Evolutionary conservation across 2,329 filamentous ascomycete species (phyloP).

Genomic region (Sodiomyces alkalinus): DNA sequence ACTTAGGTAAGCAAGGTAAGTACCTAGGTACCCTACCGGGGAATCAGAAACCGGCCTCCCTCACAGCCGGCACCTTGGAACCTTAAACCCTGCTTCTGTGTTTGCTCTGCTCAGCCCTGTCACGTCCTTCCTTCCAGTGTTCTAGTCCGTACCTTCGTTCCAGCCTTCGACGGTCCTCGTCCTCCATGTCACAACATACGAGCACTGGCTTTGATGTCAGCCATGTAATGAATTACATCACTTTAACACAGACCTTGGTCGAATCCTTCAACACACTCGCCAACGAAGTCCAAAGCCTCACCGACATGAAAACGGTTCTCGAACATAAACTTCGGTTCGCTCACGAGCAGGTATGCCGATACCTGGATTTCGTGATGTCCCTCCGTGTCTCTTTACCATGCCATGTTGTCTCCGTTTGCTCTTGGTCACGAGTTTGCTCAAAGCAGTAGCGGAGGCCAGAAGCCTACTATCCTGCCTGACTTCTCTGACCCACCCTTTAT

Average conservation of each 20-base stretch:
- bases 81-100: no score
- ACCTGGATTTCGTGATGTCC: neutral
- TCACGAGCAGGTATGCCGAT: constrained; percentile 44
- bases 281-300: constrained; percentile 47
- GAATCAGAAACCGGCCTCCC: no score
- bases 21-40: no score
- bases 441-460: constrained; percentile 35
- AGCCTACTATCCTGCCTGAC: no score
- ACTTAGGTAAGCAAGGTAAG: no score
- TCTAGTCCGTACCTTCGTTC: no score
- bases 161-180: constrained; percentile 2
- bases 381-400: constrained; percentile 7
- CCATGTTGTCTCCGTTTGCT: constrained; percentile 37
- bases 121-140: no score
- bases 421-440: constrained; percentile 73
- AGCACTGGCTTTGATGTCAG: constrained; percentile 6
- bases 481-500: constrained; percentile 7
- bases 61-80: no score
- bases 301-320: constrained; percentile 47
- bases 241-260: constrained; percentile 39
- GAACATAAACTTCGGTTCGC: constrained; percentile 53
- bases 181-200: constrained; percentile 5
- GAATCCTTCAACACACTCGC: constrained; percentile 51
- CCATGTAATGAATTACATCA: constrained; percentile 25
- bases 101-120: no score